phyloP scores from a whole-genome alignment of 1,284 basidiomycete species.

The Ganoderma lingzhi region DNA sequence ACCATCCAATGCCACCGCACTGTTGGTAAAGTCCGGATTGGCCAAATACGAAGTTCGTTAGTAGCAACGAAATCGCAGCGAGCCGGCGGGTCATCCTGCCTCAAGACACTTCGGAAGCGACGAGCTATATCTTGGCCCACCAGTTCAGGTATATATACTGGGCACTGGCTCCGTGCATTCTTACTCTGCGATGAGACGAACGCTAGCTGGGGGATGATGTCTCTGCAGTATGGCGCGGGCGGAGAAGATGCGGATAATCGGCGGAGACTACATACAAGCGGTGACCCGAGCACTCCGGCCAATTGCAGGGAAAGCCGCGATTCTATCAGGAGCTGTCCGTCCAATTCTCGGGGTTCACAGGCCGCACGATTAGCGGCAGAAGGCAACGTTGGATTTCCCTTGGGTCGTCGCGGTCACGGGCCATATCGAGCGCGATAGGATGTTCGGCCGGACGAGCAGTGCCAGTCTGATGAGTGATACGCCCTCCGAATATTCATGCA shows the following conservation, averaged over 20 bases:
- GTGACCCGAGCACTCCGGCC: slow-evolving; percentile 12
- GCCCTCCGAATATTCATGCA: background rate
- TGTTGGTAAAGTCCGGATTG: slow-evolving; percentile 49
- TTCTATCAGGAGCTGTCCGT: slow-evolving; percentile 20
- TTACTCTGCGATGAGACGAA: background rate
- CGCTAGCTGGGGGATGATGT: slow-evolving; percentile 13
- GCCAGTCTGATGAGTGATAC: background rate
- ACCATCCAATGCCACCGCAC: slow-evolving; percentile 61
- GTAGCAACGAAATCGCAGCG: slow-evolving; percentile 24
- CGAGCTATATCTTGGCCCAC: background rate
- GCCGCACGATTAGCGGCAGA: slow-evolving; percentile 8
- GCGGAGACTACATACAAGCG: slow-evolving; percentile 26
- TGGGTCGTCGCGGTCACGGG: slow-evolving; percentile 24
- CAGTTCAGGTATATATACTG: slow-evolving; percentile 20
- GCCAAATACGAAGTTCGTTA: slow-evolving; percentile 30
- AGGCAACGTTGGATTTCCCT: slow-evolving; percentile 6
- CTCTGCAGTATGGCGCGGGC: slow-evolving; percentile 15
- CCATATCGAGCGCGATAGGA: background rate
- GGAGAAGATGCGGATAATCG: slow-evolving; percentile 40
- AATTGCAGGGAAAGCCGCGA: slow-evolving; percentile 13
- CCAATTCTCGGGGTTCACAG: slow-evolving; percentile 28
- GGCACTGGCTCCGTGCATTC: background rate
- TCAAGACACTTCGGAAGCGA: background rate
- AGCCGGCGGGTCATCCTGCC: slow-evolving; percentile 31
- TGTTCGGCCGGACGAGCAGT: background rate